phyloP scores from a whole-genome alignment of 345 rosid species.

The Combretum micranthum region DNA sequence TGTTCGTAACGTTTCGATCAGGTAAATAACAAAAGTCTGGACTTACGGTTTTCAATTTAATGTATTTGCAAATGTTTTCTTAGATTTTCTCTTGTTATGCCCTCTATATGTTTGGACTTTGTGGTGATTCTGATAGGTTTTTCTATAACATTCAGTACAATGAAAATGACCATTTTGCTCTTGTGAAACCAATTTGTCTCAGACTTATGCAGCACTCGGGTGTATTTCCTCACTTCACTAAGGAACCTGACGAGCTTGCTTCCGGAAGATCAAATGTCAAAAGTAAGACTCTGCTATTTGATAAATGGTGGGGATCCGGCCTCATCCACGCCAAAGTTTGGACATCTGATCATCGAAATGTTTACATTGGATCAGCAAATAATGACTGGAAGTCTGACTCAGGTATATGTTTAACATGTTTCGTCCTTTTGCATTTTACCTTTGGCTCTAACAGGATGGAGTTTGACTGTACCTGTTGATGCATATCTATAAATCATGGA shows the following conservation, averaged over 20 bases:
- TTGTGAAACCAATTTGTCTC: constrained; percentile 12
- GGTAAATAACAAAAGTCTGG: constrained; percentile 19
- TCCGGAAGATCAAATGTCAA: constrained; percentile 65
- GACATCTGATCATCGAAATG: constrained; percentile 65
- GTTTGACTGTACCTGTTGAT: too few species aligned
- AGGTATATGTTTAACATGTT: constrained; percentile 28
- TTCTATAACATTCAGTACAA: too few species aligned
- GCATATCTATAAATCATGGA: too few species aligned
- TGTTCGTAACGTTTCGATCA: constrained; percentile 53
- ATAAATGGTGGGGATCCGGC: constrained; percentile 84
- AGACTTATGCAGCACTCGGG: constrained; percentile 77
- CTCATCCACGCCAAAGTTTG: constrained; percentile 86
- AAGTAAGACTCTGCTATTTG: constrained; percentile 48
- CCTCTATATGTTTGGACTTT: background rate
- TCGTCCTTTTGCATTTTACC: background rate
- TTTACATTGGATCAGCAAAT: constrained; percentile 86
- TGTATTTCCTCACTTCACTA: constrained; percentile 57
- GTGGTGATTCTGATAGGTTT: too few species aligned
- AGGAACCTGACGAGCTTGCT: constrained; percentile 66
- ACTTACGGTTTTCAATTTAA: background rate
- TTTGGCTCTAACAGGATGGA: too few species aligned
- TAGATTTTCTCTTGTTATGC: background rate
- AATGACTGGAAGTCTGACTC: constrained; percentile 94
- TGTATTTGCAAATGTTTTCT: background rate
- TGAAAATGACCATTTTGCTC: too few species aligned